Evolutionary conservation across 2,329 filamentous ascomycete species (phyloP), one percentile per base, ranked within the genome.

Genomic region (Penicillium sp.): DNA sequence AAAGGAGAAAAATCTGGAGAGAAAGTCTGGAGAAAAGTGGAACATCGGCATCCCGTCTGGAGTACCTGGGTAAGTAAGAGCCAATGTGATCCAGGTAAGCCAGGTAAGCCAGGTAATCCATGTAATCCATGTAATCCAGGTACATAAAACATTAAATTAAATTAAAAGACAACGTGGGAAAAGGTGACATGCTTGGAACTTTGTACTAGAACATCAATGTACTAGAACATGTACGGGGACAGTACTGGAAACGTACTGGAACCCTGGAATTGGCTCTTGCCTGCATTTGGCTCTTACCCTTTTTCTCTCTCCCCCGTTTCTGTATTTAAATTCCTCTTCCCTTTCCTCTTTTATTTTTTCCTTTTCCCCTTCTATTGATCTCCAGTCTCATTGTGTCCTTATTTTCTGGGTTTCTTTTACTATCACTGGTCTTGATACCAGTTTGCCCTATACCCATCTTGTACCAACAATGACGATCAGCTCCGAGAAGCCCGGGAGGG

Each of bases 401-500:
- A 26, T 17, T 34, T 45, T 17, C 21, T 49, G 37, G 37, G 28
- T 28, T 22, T 45, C 31, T 31, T 49, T 17, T 33, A 34, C 24
- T 24, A 35, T 17, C 10, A 22, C 39, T 43, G 32, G 37, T 44
- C 26, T 31, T 29, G 17, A 31, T 34, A 22, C 24, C 49, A 41
- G 44, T 43, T 21, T 43, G 21, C 35, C 45, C 6, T 40, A 38
- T 33, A 42, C 8, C 19, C 19, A 21, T 13, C 8, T 39, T 39
- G 3, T 35, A 15, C 40, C 45, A 44, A 57, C 46, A 29, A 64
- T 64, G 62, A 48, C 56, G 17, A 51, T 39, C 35, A 34, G 24
- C 26, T 37, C 43, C 53, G 37, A 59, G 51, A 35, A 62, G 53
- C 28, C 43, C 49, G 28, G 52, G 52, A 22, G 53, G 51, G 66